Conservation (phyloP, 176 grass and related monocot species). For the Areca catechu region DNA sequence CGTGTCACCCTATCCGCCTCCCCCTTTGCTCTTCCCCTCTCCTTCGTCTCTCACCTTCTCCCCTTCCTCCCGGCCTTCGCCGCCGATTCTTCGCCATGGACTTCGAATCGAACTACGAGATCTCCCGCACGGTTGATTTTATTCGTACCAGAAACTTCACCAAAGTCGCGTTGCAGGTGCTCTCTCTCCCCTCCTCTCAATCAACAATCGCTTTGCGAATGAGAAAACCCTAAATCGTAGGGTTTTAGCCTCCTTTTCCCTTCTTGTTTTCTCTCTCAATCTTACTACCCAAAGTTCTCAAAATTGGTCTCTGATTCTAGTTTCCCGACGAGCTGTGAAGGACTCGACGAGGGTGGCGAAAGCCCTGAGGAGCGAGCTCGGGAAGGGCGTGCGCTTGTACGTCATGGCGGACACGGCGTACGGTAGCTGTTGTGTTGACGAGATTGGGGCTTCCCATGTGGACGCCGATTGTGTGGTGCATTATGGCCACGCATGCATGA, state of each 20-base stretch:
- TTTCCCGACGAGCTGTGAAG: slow-evolving; percentile 81
- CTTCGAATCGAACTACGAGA: slow-evolving; percentile 50
- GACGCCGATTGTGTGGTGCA: slow-evolving; percentile 79
- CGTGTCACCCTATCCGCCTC: too few relatives aligned
- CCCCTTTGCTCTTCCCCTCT: too few relatives aligned
- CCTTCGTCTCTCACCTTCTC: not conserved
- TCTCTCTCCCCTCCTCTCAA: not conserved
- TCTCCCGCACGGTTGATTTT: slow-evolving; percentile 44
- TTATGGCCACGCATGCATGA: slow-evolving; percentile 97
- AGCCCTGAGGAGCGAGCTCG: slow-evolving; percentile 1
- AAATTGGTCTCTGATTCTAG: slow-evolving; percentile 21
- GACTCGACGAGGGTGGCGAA: slow-evolving; percentile 30
- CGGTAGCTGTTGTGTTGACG: slow-evolving; percentile 88
- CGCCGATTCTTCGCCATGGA: slow-evolving; percentile 30
- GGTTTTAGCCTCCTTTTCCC: too few relatives aligned
- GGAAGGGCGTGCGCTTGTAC: slow-evolving; percentile 38
- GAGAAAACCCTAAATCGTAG: not conserved
- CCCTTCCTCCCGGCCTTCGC: not conserved
- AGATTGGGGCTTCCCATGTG: slow-evolving; percentile 80
- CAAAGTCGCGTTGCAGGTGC: slow-evolving; percentile 71
- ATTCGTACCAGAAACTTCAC: slow-evolving; percentile 45
- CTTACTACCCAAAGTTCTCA: not conserved
- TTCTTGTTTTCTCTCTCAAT: too few relatives aligned
- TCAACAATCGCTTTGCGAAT: too few relatives aligned
- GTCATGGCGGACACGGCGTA: slow-evolving; percentile 91